Conservation (phyloP, 1,284 basidiomycete genomes). For the Tremellales sp. region DNA sequence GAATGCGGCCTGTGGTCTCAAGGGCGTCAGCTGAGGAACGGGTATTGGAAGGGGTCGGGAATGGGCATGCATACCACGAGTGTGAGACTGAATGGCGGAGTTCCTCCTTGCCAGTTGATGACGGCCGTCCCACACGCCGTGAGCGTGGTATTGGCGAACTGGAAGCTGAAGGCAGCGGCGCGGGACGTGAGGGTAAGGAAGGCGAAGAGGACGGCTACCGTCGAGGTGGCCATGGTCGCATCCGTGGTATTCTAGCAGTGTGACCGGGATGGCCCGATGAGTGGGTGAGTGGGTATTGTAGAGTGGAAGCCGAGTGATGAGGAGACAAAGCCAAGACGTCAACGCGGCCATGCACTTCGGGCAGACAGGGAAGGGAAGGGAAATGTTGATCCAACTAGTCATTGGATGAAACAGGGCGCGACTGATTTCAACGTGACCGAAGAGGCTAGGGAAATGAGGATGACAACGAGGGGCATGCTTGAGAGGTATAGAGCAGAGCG, state of each 20-base stretch:
- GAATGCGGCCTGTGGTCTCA: constrained; percentile 29
- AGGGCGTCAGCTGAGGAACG: constrained; percentile 5
- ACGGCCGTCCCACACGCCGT: constrained; percentile 25
- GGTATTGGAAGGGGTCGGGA: neutral
- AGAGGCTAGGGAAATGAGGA: too few species aligned
- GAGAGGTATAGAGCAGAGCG: too few species aligned
- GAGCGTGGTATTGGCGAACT: constrained; percentile 12
- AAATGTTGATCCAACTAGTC: too few species aligned
- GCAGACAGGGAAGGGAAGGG: too few species aligned
- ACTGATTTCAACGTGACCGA: too few species aligned
- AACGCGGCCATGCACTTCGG: too few species aligned
- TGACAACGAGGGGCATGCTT: too few species aligned
- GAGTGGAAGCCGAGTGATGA: neutral
- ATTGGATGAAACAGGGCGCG: too few species aligned
- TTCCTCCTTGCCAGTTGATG: constrained; percentile 29
- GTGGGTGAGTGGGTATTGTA: neutral
- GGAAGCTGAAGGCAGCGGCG: constrained; percentile 24
- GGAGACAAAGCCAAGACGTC: neutral
- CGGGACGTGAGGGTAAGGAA: neutral
- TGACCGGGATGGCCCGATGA: neutral
- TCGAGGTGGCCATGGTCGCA: neutral
- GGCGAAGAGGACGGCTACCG: neutral
- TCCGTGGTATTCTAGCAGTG: neutral
- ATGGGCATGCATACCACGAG: constrained; percentile 23
- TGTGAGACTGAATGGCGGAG: constrained; percentile 30